Evolutionary conservation across 306 rosid genomes (phyloP).

Genomic region (Quercus alba): DNA sequence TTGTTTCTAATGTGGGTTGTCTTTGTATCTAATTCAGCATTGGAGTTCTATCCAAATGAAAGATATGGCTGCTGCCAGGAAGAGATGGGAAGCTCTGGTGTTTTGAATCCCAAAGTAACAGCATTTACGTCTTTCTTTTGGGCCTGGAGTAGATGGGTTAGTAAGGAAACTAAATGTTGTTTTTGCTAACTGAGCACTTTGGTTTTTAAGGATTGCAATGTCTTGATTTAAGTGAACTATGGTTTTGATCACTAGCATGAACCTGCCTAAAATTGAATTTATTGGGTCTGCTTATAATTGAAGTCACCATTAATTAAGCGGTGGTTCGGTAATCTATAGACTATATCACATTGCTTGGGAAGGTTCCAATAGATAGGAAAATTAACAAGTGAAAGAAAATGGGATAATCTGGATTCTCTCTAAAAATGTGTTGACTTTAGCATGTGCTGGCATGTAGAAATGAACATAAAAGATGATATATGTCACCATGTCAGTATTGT

Average conservation of each 20-base stretch:
- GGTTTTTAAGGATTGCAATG: not conserved
- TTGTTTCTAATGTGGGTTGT: constrained; percentile 4
- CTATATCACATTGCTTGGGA: not conserved
- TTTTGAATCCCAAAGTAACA: constrained; percentile 11
- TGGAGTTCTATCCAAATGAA: constrained; percentile 50
- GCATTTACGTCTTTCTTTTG: not conserved
- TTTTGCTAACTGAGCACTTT: not conserved
- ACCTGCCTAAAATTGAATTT: not conserved
- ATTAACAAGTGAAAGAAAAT: not conserved
- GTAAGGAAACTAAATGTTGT: not conserved
- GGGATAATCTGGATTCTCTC: not conserved
- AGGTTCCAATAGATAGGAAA: not conserved
- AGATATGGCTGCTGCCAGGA: constrained; percentile 88
- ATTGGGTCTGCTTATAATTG: not conserved
- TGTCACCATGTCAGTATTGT: not conserved
- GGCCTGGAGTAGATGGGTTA: not conserved
- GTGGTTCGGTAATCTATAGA: not conserved
- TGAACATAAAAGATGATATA: not conserved
- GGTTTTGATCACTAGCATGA: not conserved
- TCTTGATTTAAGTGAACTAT: not conserved
- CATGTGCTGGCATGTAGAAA: not conserved
- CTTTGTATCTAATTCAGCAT: constrained; percentile 19
- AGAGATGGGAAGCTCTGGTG: constrained; percentile 98
- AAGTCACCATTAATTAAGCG: not conserved
- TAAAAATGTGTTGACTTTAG: not conserved